Base-by-base conservation (phyloP, 305 asterid species). In the Petunia hybrid region DNA sequence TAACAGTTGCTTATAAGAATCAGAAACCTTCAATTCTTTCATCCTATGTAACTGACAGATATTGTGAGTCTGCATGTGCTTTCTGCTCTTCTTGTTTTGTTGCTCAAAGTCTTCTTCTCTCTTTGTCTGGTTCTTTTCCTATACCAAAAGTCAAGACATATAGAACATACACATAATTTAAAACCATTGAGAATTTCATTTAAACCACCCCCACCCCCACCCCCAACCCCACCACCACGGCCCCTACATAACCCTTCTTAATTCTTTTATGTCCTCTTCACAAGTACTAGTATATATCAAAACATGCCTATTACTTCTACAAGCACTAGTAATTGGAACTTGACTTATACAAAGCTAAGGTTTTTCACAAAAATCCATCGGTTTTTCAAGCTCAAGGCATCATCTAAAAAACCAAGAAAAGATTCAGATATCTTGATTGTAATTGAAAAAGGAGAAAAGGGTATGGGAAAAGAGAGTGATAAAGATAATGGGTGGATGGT, bases 101-200 rank as follows among this genome's bases (percentile, higher is more conserved):
- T 67, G 77, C 82, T 83, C 85, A 80, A 90, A 88, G 91, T 91
- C 89, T 66, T 80, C 90, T 86, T 81, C 85, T 83, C 79, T 77
- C 79, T 80, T 82, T 83, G 84, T 86, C 59, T 64, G 84, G 82
- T 88, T 88, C 89, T 83, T 71, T 83, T 8, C 80, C 43, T 43
- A 45, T 45, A 0, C 66, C 86, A 70, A 86, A 87, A 83, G 91
- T 86, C 94, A 73, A 68, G 74, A 86, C 78, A 68, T 77, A 74
- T 73, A 71, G 76, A 22, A 22, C 31, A 67, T 31, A 55, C 8
- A 42, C 16, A 31, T 45, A 80, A 76, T 67, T 84, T 70, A 22
- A 73, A 62, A 10, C 6, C 61, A 45, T 14, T 31, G 1, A 2
- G 12, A 71, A 71, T 46, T 46, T 45, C 60, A 70, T 8, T 51